Evolutionary conservation across 148 eudicot genomes (phyloP).

Genomic region (Beta vulgaris): DNA sequence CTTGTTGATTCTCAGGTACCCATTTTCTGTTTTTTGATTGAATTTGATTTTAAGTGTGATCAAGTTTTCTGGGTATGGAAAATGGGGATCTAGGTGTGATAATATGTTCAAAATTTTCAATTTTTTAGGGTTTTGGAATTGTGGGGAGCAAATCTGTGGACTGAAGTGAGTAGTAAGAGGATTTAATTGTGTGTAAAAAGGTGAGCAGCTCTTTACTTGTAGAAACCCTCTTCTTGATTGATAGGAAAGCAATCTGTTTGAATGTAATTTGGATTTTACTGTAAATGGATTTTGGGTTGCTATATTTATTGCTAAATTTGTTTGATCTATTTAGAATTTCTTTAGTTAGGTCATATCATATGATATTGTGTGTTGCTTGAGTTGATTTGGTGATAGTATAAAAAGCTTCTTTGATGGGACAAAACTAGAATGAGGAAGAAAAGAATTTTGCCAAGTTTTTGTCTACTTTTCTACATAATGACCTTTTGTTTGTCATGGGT

Average conservation of each 20-base stretch:
- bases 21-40: background rate
- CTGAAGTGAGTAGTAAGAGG: slow-evolving; percentile 13
- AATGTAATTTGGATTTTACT: slow-evolving; percentile 6
- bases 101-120: background rate
- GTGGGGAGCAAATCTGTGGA: slow-evolving; percentile 1
- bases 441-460: background rate
- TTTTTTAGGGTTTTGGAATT: slow-evolving; percentile 20
- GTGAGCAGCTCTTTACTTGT: slow-evolving; percentile 1
- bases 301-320: slow-evolving; percentile 9
- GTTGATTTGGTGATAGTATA: background rate
- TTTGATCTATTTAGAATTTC: slow-evolving; percentile 13
- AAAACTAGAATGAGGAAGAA: background rate
- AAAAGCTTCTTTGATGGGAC: background rate
- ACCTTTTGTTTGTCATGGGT: background rate
- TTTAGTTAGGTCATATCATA: background rate
- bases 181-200: slow-evolving; percentile 6
- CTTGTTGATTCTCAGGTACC: slow-evolving; percentile 16
- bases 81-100: slow-evolving; percentile 29
- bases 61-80: slow-evolving; percentile 16
- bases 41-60: slow-evolving; percentile 10
- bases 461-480: background rate
- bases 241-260: background rate
- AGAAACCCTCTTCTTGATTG: background rate
- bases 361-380: slow-evolving; percentile 8
- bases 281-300: slow-evolving; percentile 11